These are phyloP conservation scores for Elongisporangium anandrum DNA, from an alignment of 352 stramenopile genomes.

Conservation along the genomic window DNA sequence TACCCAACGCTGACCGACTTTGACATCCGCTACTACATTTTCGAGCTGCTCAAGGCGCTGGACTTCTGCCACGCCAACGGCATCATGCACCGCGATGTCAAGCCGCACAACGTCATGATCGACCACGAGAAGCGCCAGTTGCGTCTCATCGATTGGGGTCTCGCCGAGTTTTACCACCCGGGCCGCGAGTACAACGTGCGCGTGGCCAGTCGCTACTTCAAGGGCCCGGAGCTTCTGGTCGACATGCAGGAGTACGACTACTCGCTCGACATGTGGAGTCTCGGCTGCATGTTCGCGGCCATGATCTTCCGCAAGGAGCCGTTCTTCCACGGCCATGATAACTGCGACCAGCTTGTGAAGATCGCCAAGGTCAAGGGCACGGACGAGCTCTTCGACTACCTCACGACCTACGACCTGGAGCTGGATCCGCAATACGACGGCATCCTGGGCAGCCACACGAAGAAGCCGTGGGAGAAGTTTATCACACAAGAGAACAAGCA, in stretches of 20 bases:
- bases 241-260: constrained; percentile 99
- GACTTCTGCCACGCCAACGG: constrained; percentile 99
- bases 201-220: constrained; percentile 99
- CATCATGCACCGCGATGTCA: constrained; percentile 99
- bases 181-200: constrained; percentile 99
- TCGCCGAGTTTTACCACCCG: constrained; percentile 99
- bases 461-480: constrained; percentile 99
- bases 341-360: constrained; percentile 99
- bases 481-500: constrained; percentile 98
- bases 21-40: constrained; percentile 99
- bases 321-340: constrained; percentile 99
- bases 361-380: constrained; percentile 98
- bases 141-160: constrained; percentile 98
- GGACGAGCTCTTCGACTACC: constrained; percentile 98
- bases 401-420: constrained; percentile 99
- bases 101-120: constrained; percentile 99
- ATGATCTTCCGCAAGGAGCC: constrained; percentile 99
- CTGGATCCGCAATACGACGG: constrained; percentile 98
- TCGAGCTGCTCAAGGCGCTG: constrained; percentile 93
- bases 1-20: constrained; percentile 98
- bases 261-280: constrained; percentile 98
- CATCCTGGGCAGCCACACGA: constrained; percentile 95
- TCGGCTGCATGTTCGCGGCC: constrained; percentile 99
- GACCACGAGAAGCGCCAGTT: constrained; percentile 98
- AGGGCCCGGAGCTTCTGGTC: constrained; percentile 97